phyloP scores from a whole-genome alignment of 2,329 filamentous ascomycete species.

The Xylariaceae sp. region DNA sequence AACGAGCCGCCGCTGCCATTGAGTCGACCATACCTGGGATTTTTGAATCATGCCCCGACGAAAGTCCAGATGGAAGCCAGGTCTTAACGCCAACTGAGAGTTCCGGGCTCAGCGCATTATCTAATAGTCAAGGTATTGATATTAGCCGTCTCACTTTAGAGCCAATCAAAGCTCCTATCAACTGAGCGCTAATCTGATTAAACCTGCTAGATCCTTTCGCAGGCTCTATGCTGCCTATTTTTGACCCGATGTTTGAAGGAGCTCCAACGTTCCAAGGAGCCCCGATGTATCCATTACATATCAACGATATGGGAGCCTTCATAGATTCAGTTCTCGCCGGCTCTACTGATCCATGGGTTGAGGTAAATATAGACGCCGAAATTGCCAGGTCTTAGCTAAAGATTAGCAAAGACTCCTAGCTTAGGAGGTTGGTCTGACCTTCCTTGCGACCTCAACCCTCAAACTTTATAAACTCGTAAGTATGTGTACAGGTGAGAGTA shows the following conservation, averaged over 20 bases:
- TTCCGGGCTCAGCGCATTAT: background rate
- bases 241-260: conserved; percentile 28
- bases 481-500: too few relatives aligned
- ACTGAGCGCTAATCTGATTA: background rate
- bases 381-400: background rate
- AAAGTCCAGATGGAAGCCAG: conserved; percentile 18
- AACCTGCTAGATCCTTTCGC: conserved; percentile 19
- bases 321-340: conserved; percentile 25
- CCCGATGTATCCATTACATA: conserved; percentile 25
- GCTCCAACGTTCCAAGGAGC: conserved; percentile 2
- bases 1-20: conserved; percentile 26
- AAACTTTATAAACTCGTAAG: too few relatives aligned
- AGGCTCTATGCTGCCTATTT: conserved; percentile 23
- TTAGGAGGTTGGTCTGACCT: conserved; percentile 3
- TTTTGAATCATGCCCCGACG: conserved; percentile 14
- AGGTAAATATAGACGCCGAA: conserved; percentile 7
- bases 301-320: conserved; percentile 23
- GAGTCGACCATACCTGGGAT: conserved; percentile 21
- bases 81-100: conserved; percentile 5
- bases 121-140: conserved; percentile 20
- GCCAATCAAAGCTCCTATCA: background rate
- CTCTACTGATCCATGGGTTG: conserved; percentile 22
- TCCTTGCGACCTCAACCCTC: background rate
- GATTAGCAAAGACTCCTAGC: conserved; percentile 1
- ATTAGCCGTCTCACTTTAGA: background rate